A percentile compares a stretch with the other conserved stretches of the same genome.
Evolutionary conservation across 441 rosid genomes (phyloP).

Genomic region (California macrophylla): DNA sequence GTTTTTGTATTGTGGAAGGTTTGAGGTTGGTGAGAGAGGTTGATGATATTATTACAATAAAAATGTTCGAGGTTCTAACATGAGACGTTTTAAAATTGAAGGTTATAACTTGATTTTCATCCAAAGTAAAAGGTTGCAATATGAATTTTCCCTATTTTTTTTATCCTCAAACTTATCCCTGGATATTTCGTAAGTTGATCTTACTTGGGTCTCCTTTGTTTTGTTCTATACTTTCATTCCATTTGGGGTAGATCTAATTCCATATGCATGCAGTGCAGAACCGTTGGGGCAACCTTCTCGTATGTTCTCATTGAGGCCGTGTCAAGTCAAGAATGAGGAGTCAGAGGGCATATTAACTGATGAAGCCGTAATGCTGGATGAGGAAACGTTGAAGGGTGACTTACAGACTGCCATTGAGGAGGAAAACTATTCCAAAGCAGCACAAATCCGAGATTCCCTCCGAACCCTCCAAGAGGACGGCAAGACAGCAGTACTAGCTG

Average conservation of each 20-base stretch:
- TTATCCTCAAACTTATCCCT: not conserved
- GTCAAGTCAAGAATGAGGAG: constrained; percentile 47
- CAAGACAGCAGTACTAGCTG: constrained; percentile 49
- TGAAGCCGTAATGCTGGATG: constrained; percentile 45
- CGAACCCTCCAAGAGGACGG: constrained; percentile 52
- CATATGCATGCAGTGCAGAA: constrained; percentile 28
- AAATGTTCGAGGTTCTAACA: too few relatives aligned
- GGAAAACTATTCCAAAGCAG: constrained; percentile 72
- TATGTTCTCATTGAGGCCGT: constrained; percentile 24
- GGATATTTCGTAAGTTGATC: not conserved
- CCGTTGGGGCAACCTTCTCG: constrained; percentile 21
- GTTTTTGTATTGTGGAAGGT: too few relatives aligned
- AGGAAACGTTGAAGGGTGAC: constrained; percentile 48
- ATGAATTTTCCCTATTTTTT: not conserved
- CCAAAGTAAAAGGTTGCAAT: too few relatives aligned
- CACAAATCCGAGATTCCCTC: constrained; percentile 60
- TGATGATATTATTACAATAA: too few relatives aligned
- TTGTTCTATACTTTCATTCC: not conserved
- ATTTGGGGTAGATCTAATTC: constrained; percentile 12
- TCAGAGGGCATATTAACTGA: constrained; percentile 35
- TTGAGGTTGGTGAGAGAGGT: too few relatives aligned
- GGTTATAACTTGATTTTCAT: too few relatives aligned
- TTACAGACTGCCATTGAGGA: constrained; percentile 55
- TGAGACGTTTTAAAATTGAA: too few relatives aligned
- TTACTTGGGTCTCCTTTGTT: not conserved